Conservation (phyloP, 192 early-diverging fungal genomes). For the Chytriomyces confervae region DNA sequence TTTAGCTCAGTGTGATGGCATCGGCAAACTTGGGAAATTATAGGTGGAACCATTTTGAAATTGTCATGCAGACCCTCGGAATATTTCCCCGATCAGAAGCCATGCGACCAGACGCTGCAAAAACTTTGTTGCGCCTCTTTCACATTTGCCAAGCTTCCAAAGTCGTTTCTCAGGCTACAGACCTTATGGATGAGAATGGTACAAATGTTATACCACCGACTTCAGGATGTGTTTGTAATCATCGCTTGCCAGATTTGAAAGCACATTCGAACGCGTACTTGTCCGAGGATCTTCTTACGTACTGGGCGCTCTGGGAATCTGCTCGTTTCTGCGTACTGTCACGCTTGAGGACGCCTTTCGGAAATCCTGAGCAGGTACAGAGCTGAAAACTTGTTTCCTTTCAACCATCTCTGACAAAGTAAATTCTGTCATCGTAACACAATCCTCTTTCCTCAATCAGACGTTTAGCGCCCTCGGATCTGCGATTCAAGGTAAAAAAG, state of each 20-base stretch:
- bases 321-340: slow-evolving; percentile 76
- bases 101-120: background rate
- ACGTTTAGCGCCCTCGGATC: slow-evolving; percentile 48
- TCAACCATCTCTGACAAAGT: background rate
- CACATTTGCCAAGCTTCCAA: slow-evolving; percentile 58
- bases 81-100: slow-evolving; percentile 54
- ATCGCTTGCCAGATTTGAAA: background rate
- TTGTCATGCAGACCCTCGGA: slow-evolving; percentile 59
- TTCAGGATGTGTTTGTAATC: background rate
- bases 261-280: slow-evolving; percentile 24
- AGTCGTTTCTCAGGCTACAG: slow-evolving; percentile 2
- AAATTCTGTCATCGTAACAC: background rate
- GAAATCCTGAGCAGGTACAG: slow-evolving; percentile 67
- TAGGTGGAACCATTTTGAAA: slow-evolving; percentile 68
- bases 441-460: slow-evolving; percentile 2
- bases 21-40: slow-evolving; percentile 66
- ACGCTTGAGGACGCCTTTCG: slow-evolving; percentile 75
- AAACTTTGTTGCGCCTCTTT: slow-evolving; percentile 52
- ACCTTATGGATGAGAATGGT: slow-evolving; percentile 1
- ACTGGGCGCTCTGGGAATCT: slow-evolving; percentile 79
- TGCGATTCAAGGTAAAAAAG: background rate
- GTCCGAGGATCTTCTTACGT: slow-evolving; percentile 58
- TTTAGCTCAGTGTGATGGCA: slow-evolving; percentile 34
- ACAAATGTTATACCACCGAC: background rate
- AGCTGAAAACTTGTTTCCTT: background rate